Conservation (phyloP, 2,329 filamentous ascomycete genomes). For the Cordyceps sp. region DNA sequence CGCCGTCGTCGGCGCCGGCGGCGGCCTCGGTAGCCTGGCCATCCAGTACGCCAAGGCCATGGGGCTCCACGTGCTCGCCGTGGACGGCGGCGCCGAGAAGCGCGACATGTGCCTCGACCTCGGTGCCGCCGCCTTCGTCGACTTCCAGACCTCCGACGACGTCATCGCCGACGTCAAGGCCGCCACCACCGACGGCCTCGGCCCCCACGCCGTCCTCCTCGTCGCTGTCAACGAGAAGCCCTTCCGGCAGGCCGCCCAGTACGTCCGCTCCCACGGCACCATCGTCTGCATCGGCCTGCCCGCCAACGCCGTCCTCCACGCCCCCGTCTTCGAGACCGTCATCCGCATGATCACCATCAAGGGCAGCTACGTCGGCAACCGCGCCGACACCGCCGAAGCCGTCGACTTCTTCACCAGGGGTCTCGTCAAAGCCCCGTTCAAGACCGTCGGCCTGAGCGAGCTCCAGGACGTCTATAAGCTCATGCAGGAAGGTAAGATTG, state of each 20-base stretch:
- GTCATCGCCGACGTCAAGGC: conserved; percentile 73
- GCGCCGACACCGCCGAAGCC: conserved; percentile 74
- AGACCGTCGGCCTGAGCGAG: conserved; percentile 67
- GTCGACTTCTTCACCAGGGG: conserved; percentile 78
- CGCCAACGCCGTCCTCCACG: conserved; percentile 59
- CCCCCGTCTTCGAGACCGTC: conserved; percentile 80
- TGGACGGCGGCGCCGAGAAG: conserved; percentile 77
- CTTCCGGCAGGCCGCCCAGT: conserved; percentile 85
- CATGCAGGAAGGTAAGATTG: conserved; percentile 54
- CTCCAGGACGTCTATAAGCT: conserved; percentile 66
- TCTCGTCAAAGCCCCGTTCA: conserved; percentile 74
- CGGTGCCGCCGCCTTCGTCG: conserved; percentile 59
- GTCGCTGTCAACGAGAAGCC: conserved; percentile 80
- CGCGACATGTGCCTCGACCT: conserved; percentile 49
- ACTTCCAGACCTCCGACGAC: conserved; percentile 63
- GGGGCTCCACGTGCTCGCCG: conserved; percentile 65
- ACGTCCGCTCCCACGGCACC: conserved; percentile 66
- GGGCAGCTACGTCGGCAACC: conserved; percentile 87
- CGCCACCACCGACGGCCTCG: conserved; percentile 62
- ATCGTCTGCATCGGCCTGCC: conserved; percentile 86
- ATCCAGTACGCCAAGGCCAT: conserved; percentile 84
- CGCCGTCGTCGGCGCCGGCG: conserved; percentile 74
- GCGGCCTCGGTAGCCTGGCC: conserved; percentile 63
- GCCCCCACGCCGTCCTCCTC: conserved; percentile 74
- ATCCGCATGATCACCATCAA: conserved; percentile 83